Base-by-base conservation (phyloP, 306 rosid species). In the Lablab purpureus region DNA sequence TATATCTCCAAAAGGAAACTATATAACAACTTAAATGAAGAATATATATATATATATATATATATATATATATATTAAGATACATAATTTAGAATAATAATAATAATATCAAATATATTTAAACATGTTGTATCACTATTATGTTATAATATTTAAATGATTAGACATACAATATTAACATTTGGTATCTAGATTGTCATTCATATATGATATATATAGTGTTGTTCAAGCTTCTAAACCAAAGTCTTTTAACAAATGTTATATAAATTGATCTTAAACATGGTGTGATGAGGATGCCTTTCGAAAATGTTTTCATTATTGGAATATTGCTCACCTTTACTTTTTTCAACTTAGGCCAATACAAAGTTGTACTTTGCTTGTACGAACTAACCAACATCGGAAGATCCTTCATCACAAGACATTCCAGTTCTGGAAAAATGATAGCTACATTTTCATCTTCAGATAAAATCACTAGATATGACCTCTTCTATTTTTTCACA, bases 381-480 rank as follows among this genome's bases (percentile, higher is more conserved):
- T 18, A 36, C 12, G 66, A 77, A 66, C 27, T 12, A 1, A 2
- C 7, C 5, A 77, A 18, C 0, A 3, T 76, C 0, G 80, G 73
- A 27, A 76, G 80, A 21, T 65, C 7, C 19, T 49, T 76, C 1
- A 76, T 64, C 22, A 76, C 27, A 30, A 76, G 62, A 25, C 52
- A 22, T 50, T 74, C 17, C 6, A 74, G 13, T 19, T 58, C 0
- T 0, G 28, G 30, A 0, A 74, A 50, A 5, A 12, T 14, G 27
- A 30, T 18, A 0, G 5, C 0, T 1, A 8, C 70, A 0, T 7
- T 32, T 76, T 23, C 5, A 22, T 3, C 4, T 50, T 76, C 22
- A 40, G 10, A 9, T 2, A 40, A n/a, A 0, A 21, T 32, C 73
- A 6, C 0, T 18, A 0, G 12, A 51, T 0, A 51, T n/a, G 0